A percentile compares a stretch with the other conserved stretches of the same genome.
Evolutionary conservation across 1,139 yeast species (phyloP).

Genomic region (Nakaseomyces nivariensis): DNA sequence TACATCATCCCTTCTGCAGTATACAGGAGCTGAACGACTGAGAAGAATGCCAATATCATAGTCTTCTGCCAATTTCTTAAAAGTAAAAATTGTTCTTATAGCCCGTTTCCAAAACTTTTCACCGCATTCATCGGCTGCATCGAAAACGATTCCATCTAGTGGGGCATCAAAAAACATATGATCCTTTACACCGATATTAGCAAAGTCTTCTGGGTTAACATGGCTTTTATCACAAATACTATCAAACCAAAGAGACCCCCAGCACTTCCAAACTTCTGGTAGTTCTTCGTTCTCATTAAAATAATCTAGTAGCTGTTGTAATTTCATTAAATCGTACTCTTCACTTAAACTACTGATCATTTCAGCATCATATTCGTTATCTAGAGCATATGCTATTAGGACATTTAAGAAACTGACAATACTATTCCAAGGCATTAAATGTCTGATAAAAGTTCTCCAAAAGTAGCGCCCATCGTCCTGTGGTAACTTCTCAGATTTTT

Average conservation of each 20-base stretch:
- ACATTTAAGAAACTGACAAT: slow-evolving; percentile 52
- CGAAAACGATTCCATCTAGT: slow-evolving; percentile 48
- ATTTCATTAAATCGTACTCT: slow-evolving; percentile 13
- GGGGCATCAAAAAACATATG: slow-evolving; percentile 55
- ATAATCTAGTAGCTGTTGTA: slow-evolving; percentile 31
- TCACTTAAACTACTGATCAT: slow-evolving; percentile 17
- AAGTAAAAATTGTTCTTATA: slow-evolving; percentile 23
- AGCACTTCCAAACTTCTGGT: slow-evolving; percentile 73
- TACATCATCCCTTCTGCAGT: slow-evolving; percentile 12
- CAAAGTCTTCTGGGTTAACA: slow-evolving; percentile 39
- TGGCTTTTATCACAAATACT: slow-evolving; percentile 31
- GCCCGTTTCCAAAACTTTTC: slow-evolving; percentile 28
- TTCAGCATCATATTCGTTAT: slow-evolving; percentile 15
- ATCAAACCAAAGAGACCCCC: slow-evolving; percentile 81
- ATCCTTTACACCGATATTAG: slow-evolving; percentile 49
- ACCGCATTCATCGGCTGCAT: slow-evolving; percentile 32
- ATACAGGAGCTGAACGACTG: slow-evolving; percentile 11
- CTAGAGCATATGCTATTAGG: slow-evolving; percentile 25
- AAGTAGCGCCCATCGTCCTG: slow-evolving; percentile 26
- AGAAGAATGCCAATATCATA: slow-evolving; percentile 17
- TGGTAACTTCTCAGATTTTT: slow-evolving; percentile 37
- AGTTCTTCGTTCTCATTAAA: slow-evolving; percentile 51
- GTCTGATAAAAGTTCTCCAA: slow-evolving; percentile 41
- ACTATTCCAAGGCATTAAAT: slow-evolving; percentile 59
- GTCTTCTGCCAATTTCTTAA: slow-evolving; percentile 22